Evolutionary conservation across 192 early-diverging fungal genomes (phyloP).

Genomic region (Coemansia sp.): DNA sequence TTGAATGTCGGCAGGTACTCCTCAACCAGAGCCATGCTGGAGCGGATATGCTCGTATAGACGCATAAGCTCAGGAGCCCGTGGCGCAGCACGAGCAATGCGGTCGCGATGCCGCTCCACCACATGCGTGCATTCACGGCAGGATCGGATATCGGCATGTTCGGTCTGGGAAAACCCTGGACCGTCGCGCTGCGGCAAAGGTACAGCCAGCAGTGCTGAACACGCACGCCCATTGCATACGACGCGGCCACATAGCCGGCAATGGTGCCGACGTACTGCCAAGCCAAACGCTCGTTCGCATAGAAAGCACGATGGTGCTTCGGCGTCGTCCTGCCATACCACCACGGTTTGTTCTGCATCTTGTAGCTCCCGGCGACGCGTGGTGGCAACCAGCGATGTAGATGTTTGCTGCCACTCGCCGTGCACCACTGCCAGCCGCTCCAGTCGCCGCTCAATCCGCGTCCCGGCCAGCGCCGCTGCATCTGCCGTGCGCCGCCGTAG

Average conservation of each 20-base stretch:
- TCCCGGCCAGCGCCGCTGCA: slow-evolving; percentile 64
- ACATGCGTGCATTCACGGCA: slow-evolving; percentile 61
- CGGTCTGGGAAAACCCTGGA: slow-evolving; percentile 6
- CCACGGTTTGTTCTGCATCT: slow-evolving; percentile 43
- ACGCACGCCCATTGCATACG: slow-evolving; percentile 55
- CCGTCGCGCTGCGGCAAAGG: slow-evolving; percentile 15
- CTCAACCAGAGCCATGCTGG: slow-evolving; percentile 29
- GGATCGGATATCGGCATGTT: slow-evolving; percentile 38
- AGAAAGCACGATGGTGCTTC: slow-evolving; percentile 17
- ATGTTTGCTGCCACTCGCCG: not conserved
- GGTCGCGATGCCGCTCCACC: slow-evolving; percentile 55
- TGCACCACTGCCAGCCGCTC: slow-evolving; percentile 59
- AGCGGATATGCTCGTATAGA: slow-evolving; percentile 14
- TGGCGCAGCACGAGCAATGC: slow-evolving; percentile 32
- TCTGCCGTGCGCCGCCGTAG: slow-evolving; percentile 56
- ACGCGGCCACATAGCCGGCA: slow-evolving; percentile 70
- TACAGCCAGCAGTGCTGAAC: slow-evolving; percentile 41
- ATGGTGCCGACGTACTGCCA: slow-evolving; percentile 66
- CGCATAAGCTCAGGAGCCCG: slow-evolving; percentile 22
- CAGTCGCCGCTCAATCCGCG: slow-evolving; percentile 69
- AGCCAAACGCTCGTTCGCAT: slow-evolving; percentile 43
- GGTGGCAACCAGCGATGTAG: not conserved
- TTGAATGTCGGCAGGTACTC: slow-evolving; percentile 35
- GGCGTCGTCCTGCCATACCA: slow-evolving; percentile 36
- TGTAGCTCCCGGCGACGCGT: slow-evolving; percentile 14